Evolutionary conservation across 179 eudicot genomes (phyloP).

Genomic region (Heliamphora pulchella): DNA sequence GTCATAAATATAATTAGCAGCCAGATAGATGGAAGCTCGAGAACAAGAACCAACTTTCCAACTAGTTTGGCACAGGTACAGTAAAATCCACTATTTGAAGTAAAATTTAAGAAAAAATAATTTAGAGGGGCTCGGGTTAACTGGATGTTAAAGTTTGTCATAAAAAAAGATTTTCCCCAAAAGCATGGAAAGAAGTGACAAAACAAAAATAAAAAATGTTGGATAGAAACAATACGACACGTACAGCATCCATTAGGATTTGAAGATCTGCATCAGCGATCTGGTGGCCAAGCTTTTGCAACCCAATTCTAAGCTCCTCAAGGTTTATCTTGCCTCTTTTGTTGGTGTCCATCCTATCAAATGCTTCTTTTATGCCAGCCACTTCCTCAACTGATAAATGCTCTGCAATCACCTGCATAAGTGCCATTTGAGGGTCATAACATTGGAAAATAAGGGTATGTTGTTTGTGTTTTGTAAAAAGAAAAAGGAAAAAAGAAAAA

Average conservation of each 20-base stretch:
- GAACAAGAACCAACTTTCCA: conserved; percentile 6
- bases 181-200: not conserved
- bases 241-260: conserved; percentile 66
- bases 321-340: conserved; percentile 57
- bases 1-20: not conserved
- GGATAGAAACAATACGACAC: conserved; percentile 11
- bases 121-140: not conserved
- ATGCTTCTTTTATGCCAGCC: conserved; percentile 76
- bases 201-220: not conserved
- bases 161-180: not conserved
- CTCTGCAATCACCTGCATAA: conserved; percentile 64
- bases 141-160: not conserved
- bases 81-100: not conserved
- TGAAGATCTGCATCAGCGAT: conserved; percentile 67
- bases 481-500: too few relatives aligned
- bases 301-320: conserved; percentile 56
- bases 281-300: conserved; percentile 64
- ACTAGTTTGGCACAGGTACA: conserved; percentile 1
- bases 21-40: not conserved
- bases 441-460: too few relatives aligned
- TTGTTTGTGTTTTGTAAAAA: too few relatives aligned
- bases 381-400: conserved; percentile 74
- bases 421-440: not conserved
- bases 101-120: not conserved
- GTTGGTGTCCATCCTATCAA: conserved; percentile 60